Conservation (phyloP, 192 early-diverging fungal species). For the Podochytrium sp. region DNA sequence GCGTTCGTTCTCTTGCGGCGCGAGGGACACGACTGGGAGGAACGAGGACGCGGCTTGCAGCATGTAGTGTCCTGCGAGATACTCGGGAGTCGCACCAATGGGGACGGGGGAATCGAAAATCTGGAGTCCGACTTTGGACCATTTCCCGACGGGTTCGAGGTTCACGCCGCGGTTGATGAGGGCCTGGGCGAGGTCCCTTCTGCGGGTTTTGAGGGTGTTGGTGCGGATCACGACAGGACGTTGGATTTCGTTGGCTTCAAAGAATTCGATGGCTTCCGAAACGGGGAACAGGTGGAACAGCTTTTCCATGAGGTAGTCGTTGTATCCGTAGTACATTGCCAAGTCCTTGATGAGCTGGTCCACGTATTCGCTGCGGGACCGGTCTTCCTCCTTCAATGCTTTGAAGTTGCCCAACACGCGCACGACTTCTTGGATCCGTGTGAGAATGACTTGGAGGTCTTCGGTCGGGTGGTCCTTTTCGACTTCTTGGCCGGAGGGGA, state of each 20-base stretch:
- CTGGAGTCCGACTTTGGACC: conserved; percentile 96
- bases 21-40: conserved; percentile 93
- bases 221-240: conserved; percentile 95
- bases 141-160: conserved; percentile 97
- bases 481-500: conserved; percentile 65
- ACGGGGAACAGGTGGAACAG: conserved; percentile 90
- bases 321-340: conserved; percentile 93
- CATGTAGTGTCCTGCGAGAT: conserved; percentile 99
- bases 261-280: conserved; percentile 91
- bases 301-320: conserved; percentile 87
- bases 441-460: conserved; percentile 77
- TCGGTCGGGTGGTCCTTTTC: conserved; percentile 64
- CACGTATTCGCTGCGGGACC: conserved; percentile 85
- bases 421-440: conserved; percentile 90
- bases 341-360: conserved; percentile 88
- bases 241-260: conserved; percentile 97
- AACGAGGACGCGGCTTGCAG: conserved; percentile 98
- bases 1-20: conserved; percentile 92
- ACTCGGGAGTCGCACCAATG: conserved; percentile 97
- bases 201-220: conserved; percentile 93
- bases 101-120: conserved; percentile 96
- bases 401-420: conserved; percentile 89
- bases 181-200: conserved; percentile 92
- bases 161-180: conserved; percentile 96
- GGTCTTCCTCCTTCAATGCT: conserved; percentile 74